These are phyloP conservation scores for Erodium texanum DNA, from an alignment of 441 rosid species.

Conservation along the genomic window DNA sequence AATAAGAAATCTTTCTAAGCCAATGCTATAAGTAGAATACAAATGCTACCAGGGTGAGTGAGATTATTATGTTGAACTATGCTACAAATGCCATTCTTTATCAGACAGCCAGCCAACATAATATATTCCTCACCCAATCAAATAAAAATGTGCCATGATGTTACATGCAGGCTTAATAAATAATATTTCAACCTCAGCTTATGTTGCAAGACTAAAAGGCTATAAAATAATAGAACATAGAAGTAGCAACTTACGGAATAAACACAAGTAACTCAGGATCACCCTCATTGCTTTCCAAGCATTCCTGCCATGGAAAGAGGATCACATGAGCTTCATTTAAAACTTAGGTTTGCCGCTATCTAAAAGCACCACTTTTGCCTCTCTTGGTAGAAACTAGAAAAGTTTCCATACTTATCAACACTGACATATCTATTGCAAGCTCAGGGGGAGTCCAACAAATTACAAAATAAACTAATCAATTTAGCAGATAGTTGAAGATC, in stretches of 20 bases:
- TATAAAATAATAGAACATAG: neutral
- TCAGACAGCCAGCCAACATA: neutral
- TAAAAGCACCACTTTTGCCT: neutral
- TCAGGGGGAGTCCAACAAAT: neutral
- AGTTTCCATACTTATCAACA: neutral
- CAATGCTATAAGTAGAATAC: neutral
- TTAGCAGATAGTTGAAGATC: neutral
- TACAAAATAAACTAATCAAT: neutral
- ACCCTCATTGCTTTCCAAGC: slow-evolving; percentile 88
- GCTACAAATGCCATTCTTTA: neutral
- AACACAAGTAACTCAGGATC: slow-evolving; percentile 92
- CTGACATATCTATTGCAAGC: neutral
- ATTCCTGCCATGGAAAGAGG: slow-evolving; percentile 39
- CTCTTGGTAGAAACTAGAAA: neutral
- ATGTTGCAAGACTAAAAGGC: neutral
- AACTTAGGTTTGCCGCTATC: neutral
- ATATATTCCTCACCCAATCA: neutral
- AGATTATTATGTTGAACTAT: neutral
- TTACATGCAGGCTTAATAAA: neutral
- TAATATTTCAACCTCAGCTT: neutral
- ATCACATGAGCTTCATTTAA: neutral
- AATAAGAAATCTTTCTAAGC: slow-evolving; percentile 7
- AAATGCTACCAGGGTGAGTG: neutral
- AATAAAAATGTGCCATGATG: neutral
- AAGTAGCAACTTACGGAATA: slow-evolving; percentile 61